Percentiles rank a stretch among this genome's conserved stretches.
Evolutionary conservation across 2,329 filamentous ascomycete species (phyloP).

Genomic region (Huntiella bhutanensis): DNA sequence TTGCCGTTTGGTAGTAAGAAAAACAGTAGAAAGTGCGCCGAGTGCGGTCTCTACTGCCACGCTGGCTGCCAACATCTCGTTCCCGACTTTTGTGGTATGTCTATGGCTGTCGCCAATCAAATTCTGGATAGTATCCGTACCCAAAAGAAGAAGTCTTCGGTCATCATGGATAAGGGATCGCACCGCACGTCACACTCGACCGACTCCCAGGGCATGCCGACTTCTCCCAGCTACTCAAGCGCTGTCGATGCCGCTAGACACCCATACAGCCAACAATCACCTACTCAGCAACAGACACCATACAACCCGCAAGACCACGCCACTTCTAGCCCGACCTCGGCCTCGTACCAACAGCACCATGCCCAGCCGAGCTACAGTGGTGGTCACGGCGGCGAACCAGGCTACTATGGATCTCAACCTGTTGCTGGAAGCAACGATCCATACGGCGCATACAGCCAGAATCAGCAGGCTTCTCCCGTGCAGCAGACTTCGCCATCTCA

Average conservation of each 20-base stretch:
- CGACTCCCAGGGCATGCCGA: conserved; percentile 24
- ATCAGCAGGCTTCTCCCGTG: conserved; percentile 20
- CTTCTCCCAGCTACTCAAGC: conserved; percentile 20
- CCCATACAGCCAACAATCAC: conserved; percentile 15
- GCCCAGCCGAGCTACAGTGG: conserved; percentile 19
- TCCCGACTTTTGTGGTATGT: conserved; percentile 98
- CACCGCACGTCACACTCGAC: conserved; percentile 31
- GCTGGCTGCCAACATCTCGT: conserved; percentile 84
- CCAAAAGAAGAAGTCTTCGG: conserved; percentile 46
- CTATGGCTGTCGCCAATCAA: conserved; percentile 89
- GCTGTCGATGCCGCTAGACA: conserved; percentile 14
- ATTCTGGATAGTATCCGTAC: conserved; percentile 74
- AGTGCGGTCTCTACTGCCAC: conserved; percentile 85
- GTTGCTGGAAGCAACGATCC: conserved; percentile 1
- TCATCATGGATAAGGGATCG: conserved; percentile 41
- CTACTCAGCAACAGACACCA: conserved; percentile 14
- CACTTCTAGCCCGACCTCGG: conserved; percentile 36
- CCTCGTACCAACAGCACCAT: conserved; percentile 30
- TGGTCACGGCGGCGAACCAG: conserved; percentile 7
- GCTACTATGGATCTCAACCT: background rate
- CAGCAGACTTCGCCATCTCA: conserved; percentile 26
- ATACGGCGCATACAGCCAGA: conserved; percentile 15
- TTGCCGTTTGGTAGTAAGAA: conserved; percentile 75
- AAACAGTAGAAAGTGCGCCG: conserved; percentile 81
- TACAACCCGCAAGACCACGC: conserved; percentile 28